Percentiles rank a stretch among this genome's conserved stretches.
phyloP scores from a whole-genome alignment of 139 green algal species.

The Chlamydomonas sp. region DNA sequence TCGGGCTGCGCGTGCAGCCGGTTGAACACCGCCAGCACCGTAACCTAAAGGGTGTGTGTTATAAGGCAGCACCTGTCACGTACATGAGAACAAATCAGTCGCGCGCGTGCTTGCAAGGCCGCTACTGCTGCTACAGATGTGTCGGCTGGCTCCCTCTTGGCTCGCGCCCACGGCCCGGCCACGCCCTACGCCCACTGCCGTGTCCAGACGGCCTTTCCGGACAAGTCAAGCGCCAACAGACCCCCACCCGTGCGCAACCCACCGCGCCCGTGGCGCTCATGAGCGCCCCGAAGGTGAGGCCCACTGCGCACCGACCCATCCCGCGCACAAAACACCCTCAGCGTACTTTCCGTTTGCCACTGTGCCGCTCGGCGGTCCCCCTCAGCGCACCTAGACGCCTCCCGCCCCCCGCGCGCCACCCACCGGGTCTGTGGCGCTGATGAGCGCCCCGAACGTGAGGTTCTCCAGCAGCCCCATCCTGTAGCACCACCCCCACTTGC shows the following conservation, averaged over 20 bases:
- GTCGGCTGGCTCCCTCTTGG: too few species aligned
- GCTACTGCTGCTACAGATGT: background rate
- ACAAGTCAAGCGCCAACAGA: too few species aligned
- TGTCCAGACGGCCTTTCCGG: too few species aligned
- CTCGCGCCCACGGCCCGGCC: too few species aligned
- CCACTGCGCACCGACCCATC: background rate
- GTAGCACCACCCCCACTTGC: slow-evolving; percentile 49
- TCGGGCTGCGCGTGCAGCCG: slow-evolving; percentile 63
- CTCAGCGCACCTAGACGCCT: too few species aligned
- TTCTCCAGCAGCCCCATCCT: slow-evolving; percentile 50
- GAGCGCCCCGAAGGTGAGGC: background rate
- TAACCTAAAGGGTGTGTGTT: slow-evolving; percentile 48
- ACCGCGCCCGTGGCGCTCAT: too few species aligned
- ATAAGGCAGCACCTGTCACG: background rate
- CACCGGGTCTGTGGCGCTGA: slow-evolving; percentile 72
- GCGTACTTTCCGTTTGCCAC: too few species aligned
- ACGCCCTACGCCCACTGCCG: too few species aligned
- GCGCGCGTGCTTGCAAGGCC: background rate
- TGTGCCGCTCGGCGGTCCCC: too few species aligned
- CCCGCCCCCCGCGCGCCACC: background rate
- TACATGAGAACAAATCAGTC: background rate
- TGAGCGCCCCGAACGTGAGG: slow-evolving; percentile 63
- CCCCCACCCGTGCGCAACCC: too few species aligned
- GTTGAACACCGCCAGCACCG: slow-evolving; percentile 68
- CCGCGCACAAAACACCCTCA: background rate